These are phyloP conservation scores for Phaffia australis DNA, from an alignment of 768 basidiomycete genomes.

Conservation along the genomic window DNA sequence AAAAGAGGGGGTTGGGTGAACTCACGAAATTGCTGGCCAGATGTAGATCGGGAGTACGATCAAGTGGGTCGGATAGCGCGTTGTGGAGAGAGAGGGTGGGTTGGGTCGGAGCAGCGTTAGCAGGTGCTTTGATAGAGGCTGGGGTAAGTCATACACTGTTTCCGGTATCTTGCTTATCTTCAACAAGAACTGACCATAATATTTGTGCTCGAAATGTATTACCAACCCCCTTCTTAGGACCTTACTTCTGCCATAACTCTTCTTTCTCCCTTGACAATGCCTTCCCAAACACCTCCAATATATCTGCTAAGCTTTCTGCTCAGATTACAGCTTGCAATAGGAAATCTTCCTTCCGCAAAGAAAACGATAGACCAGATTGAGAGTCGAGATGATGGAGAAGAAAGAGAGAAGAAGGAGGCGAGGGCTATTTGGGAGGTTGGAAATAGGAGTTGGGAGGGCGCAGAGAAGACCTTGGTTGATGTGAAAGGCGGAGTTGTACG, in stretches of 20 bases:
- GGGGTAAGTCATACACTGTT: slow-evolving; percentile 2
- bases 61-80: background rate
- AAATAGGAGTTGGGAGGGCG: background rate
- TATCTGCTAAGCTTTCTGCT: slow-evolving; percentile 8
- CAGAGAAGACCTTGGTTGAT: background rate
- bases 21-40: slow-evolving; percentile 5
- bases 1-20: slow-evolving; percentile 19
- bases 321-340: slow-evolving; percentile 2
- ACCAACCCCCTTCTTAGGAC: background rate
- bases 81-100: slow-evolving; percentile 14
- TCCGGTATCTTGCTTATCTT: background rate
- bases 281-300: background rate
- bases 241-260: slow-evolving; percentile 13
- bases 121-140: slow-evolving; percentile 2
- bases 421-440: background rate
- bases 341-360: slow-evolving; percentile 4
- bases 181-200: background rate
- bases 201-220: too few species aligned
- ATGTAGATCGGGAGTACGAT: slow-evolving; percentile 4
- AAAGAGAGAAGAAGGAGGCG: background rate
- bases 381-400: background rate
- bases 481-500: slow-evolving; percentile 9
- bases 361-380: background rate
- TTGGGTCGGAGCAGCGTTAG: slow-evolving; percentile 16
- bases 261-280: slow-evolving; percentile 3